A percentile compares a stretch with the other conserved stretches of the same genome.
These are phyloP conservation scores for Gracilaria gracilis DNA, from an alignment of 23 red algal species.

Conservation along the genomic window DNA sequence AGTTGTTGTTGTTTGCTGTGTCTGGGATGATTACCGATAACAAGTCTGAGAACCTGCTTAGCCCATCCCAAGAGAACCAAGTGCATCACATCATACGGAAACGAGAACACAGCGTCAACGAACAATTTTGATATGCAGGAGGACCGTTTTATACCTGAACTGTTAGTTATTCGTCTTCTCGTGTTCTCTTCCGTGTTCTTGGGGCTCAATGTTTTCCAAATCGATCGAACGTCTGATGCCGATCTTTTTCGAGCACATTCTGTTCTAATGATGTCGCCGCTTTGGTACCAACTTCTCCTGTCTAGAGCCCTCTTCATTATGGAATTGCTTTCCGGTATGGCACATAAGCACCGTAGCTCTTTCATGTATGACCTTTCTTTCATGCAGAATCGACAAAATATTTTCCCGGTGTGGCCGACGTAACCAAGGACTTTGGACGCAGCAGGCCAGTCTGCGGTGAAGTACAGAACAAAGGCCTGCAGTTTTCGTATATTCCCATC, in stretches of 20 bases:
- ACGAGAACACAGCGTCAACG: not conserved
- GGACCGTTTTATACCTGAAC: not conserved
- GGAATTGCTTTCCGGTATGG: not conserved
- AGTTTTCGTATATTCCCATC: not conserved
- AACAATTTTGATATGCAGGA: not conserved
- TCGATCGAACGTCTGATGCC: not conserved
- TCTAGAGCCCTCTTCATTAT: not conserved
- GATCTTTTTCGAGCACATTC: not conserved
- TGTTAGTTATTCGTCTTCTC: not conserved
- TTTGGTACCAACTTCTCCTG: not conserved
- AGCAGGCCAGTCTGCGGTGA: constrained; percentile 31
- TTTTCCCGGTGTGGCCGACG: not conserved
- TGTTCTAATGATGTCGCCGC: not conserved
- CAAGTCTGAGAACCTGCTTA: not conserved
- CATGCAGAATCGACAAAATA: constrained; percentile 10
- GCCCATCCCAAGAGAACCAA: constrained; percentile 6
- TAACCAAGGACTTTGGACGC: constrained; percentile 18
- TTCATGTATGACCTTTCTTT: constrained; percentile 7
- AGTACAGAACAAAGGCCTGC: constrained; percentile 6
- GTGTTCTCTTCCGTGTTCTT: not conserved
- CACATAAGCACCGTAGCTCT: not conserved
- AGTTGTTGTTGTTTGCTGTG: not conserved
- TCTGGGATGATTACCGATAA: not conserved
- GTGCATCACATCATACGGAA: constrained; percentile 21
- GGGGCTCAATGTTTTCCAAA: not conserved